phyloP scores from a whole-genome alignment of 768 basidiomycete species.

The Sistotremastrum suecicum region DNA sequence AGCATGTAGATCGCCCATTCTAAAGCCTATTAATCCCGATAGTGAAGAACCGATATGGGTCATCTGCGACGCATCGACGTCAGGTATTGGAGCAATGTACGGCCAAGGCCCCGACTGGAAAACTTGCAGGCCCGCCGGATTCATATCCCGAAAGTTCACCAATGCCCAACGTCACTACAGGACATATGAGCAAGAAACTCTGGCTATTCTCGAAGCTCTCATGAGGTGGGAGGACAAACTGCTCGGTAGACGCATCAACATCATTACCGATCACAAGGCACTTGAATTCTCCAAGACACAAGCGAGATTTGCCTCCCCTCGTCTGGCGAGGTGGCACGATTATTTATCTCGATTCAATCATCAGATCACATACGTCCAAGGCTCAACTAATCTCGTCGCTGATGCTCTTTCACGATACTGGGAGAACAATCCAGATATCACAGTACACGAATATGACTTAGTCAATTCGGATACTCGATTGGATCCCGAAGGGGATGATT shows the following conservation, averaged over 20 bases:
- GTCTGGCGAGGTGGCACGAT: slow-evolving; percentile 10
- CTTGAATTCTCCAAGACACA: slow-evolving; percentile 11
- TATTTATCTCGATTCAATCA: slow-evolving; percentile 4
- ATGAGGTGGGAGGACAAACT: neutral
- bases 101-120: slow-evolving; percentile 16
- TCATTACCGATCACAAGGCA: slow-evolving; percentile 9
- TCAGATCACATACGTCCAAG: slow-evolving; percentile 2
- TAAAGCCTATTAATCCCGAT: neutral
- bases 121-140: slow-evolving; percentile 13
- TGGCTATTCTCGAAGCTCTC: neutral
- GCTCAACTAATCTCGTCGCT: slow-evolving; percentile 15
- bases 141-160: slow-evolving; percentile 18
- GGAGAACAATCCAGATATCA: slow-evolving; percentile 10
- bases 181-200: slow-evolving; percentile 9
- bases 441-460: neutral
- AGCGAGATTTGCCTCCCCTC: slow-evolving; percentile 2
- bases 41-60: slow-evolving; percentile 10
- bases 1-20: slow-evolving; percentile 1
- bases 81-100: slow-evolving; percentile 11
- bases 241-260: slow-evolving; percentile 6
- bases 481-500: slow-evolving; percentile 6
- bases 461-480: slow-evolving; percentile 1
- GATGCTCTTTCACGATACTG: slow-evolving; percentile 19
- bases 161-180: slow-evolving; percentile 12
- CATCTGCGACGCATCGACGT: slow-evolving; percentile 9